These are phyloP conservation scores for Tubosaeta sp. DNA, from an alignment of 768 basidiomycete genomes.

Conservation along the genomic window DNA sequence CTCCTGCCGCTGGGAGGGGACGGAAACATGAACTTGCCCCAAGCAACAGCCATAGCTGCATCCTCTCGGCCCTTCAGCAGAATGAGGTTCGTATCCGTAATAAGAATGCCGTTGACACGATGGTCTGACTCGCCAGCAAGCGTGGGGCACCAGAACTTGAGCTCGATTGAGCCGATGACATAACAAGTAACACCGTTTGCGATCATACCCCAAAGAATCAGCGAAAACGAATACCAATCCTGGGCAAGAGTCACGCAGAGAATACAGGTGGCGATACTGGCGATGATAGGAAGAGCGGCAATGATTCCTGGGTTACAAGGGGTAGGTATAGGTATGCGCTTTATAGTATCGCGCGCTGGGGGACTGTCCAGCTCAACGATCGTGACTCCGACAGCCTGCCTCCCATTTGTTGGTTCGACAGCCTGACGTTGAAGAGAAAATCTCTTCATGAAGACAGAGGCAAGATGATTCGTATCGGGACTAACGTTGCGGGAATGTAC, in stretches of 20 bases:
- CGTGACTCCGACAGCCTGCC: constrained; percentile 4
- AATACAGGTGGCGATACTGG: not conserved
- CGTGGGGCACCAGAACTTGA: no score
- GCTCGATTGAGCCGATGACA: no score
- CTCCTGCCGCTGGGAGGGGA: not conserved
- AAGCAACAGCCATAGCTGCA: constrained; percentile 9
- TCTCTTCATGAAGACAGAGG: constrained; percentile 1
- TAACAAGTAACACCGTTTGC: constrained; percentile 12
- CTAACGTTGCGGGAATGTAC: constrained; percentile 7
- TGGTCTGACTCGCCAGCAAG: no score
- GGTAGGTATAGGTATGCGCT: not conserved
- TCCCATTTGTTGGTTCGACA: not conserved
- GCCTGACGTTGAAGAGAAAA: not conserved
- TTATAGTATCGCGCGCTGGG: not conserved
- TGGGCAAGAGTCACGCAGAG: constrained; percentile 6
- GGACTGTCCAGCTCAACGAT: not conserved
- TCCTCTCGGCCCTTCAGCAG: constrained; percentile 10
- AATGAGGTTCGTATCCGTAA: constrained; percentile 2
- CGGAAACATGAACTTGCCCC: constrained; percentile 5
- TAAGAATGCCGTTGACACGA: constrained; percentile 5
- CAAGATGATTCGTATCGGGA: constrained; percentile 7
- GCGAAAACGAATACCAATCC: constrained; percentile 29
- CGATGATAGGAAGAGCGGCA: constrained; percentile 3
- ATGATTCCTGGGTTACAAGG: not conserved
- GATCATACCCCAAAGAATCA: constrained; percentile 29